Evolutionary conservation across 208 protist genomes (phyloP).

Genomic region (Naegleria fowleri): DNA sequence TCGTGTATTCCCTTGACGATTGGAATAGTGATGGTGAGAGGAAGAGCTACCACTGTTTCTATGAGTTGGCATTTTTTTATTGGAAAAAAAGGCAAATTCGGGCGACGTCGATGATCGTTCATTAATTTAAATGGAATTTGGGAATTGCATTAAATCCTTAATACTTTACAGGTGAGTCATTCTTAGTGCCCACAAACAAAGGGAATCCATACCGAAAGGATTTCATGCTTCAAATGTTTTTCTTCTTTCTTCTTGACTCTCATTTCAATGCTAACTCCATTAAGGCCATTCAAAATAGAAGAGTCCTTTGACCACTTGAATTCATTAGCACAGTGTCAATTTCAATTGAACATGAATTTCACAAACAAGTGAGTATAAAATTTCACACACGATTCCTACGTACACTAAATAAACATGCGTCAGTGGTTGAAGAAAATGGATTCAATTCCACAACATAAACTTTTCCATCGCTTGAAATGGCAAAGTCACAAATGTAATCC

Average conservation of each 20-base stretch:
- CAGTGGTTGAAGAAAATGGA: background rate
- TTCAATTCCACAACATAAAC: background rate
- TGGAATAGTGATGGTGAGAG: no score
- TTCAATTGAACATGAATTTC: no score
- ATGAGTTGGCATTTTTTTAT: no score
- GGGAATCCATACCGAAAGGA: background rate
- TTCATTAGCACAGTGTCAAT: no score
- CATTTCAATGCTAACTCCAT: background rate
- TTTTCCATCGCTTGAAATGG: background rate
- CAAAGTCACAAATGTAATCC: background rate
- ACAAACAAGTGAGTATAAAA: no score
- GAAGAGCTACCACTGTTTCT: no score
- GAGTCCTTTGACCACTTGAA: background rate
- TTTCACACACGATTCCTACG: background rate
- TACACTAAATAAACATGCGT: background rate
- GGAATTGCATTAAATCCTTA: no score
- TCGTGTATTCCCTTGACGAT: no score
- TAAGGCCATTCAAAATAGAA: background rate
- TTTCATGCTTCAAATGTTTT: background rate
- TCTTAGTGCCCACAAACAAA: background rate
- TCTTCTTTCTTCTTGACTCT: background rate
- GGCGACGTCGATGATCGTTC: no score
- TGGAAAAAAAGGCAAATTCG: no score
- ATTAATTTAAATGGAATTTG: no score
- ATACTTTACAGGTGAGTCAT: no score